Evolutionary conservation across 2,329 filamentous ascomycete species (phyloP), one percentile per base, ranked within the genome.

Genomic region (Epichloe gansuensis): DNA sequence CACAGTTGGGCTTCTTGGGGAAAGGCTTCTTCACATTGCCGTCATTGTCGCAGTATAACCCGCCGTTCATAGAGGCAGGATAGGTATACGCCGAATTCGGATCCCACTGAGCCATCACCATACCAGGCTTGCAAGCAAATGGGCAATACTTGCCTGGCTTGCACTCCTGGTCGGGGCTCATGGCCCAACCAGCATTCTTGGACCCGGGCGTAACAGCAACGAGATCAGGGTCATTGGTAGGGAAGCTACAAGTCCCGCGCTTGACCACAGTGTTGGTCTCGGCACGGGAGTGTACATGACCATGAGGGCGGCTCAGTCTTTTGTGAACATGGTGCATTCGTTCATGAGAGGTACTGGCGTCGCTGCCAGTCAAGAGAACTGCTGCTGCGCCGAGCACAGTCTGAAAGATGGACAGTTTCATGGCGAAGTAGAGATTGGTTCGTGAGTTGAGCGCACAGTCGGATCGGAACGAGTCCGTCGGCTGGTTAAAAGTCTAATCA

Each of bases 51-150:
- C 87, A 91, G 64, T 79, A 85, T 12, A 90, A 68, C 51, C 87
- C 87, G 58, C 87, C 87, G 56, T 85, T 81, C 81, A 87, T 89
- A 3, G 85, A 89, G 55, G 76, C 66, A 2, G 85, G 84, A 64
- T 83, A 87, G 38, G 66, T 70, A 63, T 89, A 90, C 5, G 73
- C 81, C 4, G 85, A 85, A 53, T 74, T 67, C 0, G 83, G 81
- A 61, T 89, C 80, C 87, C 87, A 90, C 66, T 91, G 87, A 56
- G 81, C 79, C 74, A 85, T 87, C 31, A 90, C 79, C 71, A 87
- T 78, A 54, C 86, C 86, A 0, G 85, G 66, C 54, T 82, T 84
- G 65, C 87, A 90, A 50, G 87, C 86, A 64, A 86, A 83, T 2
- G 87, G 87, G 63, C 87, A 90, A 67, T 84, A 89, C 57, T 66